These are phyloP conservation scores for Corynespora cassiicola DNA, from an alignment of 2,329 filamentous ascomycete genomes.

Conservation along the genomic window DNA sequence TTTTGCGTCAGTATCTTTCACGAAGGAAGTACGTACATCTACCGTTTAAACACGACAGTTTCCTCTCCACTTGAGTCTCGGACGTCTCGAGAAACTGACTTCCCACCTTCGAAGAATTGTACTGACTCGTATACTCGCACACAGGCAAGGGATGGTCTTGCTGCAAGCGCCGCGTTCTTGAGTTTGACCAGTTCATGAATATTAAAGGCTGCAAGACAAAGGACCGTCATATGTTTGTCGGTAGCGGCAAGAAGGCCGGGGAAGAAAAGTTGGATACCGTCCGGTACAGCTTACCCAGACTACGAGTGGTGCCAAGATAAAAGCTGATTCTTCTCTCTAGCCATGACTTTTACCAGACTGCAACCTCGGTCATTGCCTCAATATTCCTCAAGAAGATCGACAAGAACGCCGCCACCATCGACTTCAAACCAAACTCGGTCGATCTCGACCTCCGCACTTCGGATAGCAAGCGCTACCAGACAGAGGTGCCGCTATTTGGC, in stretches of 20 bases:
- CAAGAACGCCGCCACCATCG: conserved; percentile 76
- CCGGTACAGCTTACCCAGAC: conserved; percentile 58
- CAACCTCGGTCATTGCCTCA: conserved; percentile 82
- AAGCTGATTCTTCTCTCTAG: conserved; percentile 59
- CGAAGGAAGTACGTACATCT: conserved; percentile 93
- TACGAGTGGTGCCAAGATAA: too few species aligned
- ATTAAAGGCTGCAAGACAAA: conserved; percentile 90
- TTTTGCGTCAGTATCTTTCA: too few species aligned
- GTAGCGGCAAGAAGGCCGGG: conserved; percentile 68
- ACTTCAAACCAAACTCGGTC: conserved; percentile 69
- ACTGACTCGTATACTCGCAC: too few species aligned
- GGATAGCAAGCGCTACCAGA: conserved; percentile 82
- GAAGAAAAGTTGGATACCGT: conserved; percentile 83
- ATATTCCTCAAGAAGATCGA: conserved; percentile 98
- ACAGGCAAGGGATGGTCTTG: conserved; percentile 97
- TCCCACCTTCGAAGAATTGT: too few species aligned
- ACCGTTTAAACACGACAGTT: too few species aligned
- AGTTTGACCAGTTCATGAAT: conserved; percentile 98
- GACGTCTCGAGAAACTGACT: too few species aligned
- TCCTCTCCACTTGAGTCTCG: too few species aligned
- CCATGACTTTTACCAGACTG: conserved; percentile 94
- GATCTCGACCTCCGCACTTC: conserved; percentile 84
- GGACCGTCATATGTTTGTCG: conserved; percentile 82
- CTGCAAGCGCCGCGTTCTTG: conserved; percentile 92
- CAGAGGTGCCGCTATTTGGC: conserved; percentile 76